phyloP scores from a whole-genome alignment of 371 early-diverging fungal species.

The Mucor indicus region DNA sequence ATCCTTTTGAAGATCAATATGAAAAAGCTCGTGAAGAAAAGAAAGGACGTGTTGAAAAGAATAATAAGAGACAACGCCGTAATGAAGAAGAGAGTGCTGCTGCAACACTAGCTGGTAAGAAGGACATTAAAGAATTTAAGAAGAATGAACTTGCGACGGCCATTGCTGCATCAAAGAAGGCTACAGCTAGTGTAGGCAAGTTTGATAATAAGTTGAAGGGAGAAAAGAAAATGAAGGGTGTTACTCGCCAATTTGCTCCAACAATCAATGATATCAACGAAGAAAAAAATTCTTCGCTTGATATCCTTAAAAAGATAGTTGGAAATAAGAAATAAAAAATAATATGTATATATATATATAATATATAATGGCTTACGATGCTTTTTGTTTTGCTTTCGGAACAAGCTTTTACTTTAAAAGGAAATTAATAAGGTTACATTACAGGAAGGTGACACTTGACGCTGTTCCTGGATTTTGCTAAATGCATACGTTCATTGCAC shows the following conservation, averaged over 20 bases:
- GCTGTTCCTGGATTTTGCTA: no score
- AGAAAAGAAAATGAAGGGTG: conserved; percentile 78
- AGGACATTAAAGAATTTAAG: conserved; percentile 47
- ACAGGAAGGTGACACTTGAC: no score
- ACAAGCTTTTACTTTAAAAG: no score
- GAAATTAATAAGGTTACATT: no score
- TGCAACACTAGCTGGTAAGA: conserved; percentile 45
- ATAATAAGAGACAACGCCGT: conserved; percentile 77
- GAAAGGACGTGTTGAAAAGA: conserved; percentile 85
- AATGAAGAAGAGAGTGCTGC: conserved; percentile 79
- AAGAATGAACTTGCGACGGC: conserved; percentile 70
- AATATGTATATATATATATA: no score
- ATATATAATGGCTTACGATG: no score
- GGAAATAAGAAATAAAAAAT: no score
- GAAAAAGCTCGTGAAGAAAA: conserved; percentile 74
- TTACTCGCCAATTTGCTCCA: conserved; percentile 72
- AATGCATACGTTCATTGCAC: no score
- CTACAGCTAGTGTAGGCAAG: conserved; percentile 89
- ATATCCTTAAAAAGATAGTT: conserved; percentile 60
- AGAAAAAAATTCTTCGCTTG: conserved; percentile 62
- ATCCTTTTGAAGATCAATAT: conserved; percentile 88
- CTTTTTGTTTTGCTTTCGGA: no score
- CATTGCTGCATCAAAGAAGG: conserved; percentile 63
- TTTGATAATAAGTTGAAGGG: conserved; percentile 81
- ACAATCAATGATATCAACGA: conserved; percentile 51